Base-by-base conservation (phyloP, 768 basidiomycete species). In the Punctularia strigosozonata region DNA sequence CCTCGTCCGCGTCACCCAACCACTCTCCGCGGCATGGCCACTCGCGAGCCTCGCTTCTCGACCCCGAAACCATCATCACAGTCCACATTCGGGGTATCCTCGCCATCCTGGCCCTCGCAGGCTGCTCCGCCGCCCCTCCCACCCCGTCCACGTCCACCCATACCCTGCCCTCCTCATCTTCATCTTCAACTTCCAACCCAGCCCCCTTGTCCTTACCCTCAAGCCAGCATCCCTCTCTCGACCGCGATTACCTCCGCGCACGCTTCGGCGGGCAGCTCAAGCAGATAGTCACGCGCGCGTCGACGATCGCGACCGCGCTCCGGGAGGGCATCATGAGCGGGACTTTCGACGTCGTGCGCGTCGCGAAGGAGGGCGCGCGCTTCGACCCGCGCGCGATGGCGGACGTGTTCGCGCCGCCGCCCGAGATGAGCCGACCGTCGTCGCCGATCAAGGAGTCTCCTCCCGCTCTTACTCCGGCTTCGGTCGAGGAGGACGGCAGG, bases 321-420 rank as follows among this genome's bases (percentile, higher is more conserved):
- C 51, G 52, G 32, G 58, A 59, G 40, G 52, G 55, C 36, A 53
- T 59, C 18, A 54, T 58, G 48, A 58, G 57, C 41, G 53, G 51
- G 5, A 45, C 52, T 32, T 59, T 61, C 37, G 58, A 59, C 31
- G 46, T 54, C n/a, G 43, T 49, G n/a, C 46, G 52, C 45, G 40
- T 52, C 10, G 39, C 24, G 15, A 28, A 20, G 26, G 40, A 40
- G 31, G 47, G 19, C 7, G 35, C 37, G 7, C 38, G 39, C 41
- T 56, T 53, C 47, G 51, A 56, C 40, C 44, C 45, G 40, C 40
- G 28, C 33, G 35, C 46, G 21, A 56, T 56, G 55, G 53, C 51
- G 31, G 49, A 54, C 43, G 48, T 52, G 15, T 54, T 50, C 24
- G 48, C 44, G 10, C 43, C 45, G 21, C 43, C 41, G 25, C n/a